These are phyloP conservation scores for Boletus vermiculosoides DNA, from an alignment of 768 basidiomycete genomes.

Conservation along the genomic window DNA sequence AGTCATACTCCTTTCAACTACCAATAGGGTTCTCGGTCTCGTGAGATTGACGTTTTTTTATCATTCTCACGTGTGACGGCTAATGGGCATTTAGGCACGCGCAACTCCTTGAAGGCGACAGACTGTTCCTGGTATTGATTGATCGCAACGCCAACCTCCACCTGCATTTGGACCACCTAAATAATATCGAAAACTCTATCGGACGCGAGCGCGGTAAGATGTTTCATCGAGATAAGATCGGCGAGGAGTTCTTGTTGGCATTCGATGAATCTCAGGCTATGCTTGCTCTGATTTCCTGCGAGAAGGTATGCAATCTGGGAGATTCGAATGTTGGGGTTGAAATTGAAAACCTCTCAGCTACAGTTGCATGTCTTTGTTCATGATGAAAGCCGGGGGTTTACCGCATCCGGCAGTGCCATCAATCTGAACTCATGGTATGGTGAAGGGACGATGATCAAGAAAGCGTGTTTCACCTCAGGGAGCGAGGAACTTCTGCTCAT, in stretches of 20 bases:
- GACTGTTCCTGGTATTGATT: slow-evolving; percentile 40
- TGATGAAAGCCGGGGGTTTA: slow-evolving; percentile 46
- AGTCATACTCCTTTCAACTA: slow-evolving; percentile 25
- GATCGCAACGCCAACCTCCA: slow-evolving; percentile 32
- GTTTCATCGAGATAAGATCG: slow-evolving; percentile 47
- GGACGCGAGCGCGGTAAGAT: slow-evolving; percentile 30
- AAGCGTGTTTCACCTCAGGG: slow-evolving; percentile 46
- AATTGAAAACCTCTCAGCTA: slow-evolving; percentile 23
- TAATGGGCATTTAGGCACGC: slow-evolving; percentile 25
- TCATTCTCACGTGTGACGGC: neutral
- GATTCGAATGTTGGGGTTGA: neutral
- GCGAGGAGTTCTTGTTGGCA: slow-evolving; percentile 43
- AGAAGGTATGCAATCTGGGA: slow-evolving; percentile 35
- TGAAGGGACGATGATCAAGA: slow-evolving; percentile 33
- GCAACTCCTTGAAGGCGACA: slow-evolving; percentile 43
- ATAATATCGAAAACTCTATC: slow-evolving; percentile 37
- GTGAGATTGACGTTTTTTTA: slow-evolving; percentile 11
- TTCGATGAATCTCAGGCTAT: slow-evolving; percentile 53
- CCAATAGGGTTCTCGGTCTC: slow-evolving; percentile 24
- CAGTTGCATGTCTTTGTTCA: slow-evolving; percentile 47
- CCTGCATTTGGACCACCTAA: slow-evolving; percentile 39
- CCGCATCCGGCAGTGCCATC: slow-evolving; percentile 42
- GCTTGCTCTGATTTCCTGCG: slow-evolving; percentile 43
- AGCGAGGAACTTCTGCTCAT: slow-evolving; percentile 54
- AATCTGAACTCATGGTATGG: slow-evolving; percentile 48